Base-by-base conservation (phyloP, 2,329 filamentous ascomycete species). In the Aspergillus costaricaensis region DNA sequence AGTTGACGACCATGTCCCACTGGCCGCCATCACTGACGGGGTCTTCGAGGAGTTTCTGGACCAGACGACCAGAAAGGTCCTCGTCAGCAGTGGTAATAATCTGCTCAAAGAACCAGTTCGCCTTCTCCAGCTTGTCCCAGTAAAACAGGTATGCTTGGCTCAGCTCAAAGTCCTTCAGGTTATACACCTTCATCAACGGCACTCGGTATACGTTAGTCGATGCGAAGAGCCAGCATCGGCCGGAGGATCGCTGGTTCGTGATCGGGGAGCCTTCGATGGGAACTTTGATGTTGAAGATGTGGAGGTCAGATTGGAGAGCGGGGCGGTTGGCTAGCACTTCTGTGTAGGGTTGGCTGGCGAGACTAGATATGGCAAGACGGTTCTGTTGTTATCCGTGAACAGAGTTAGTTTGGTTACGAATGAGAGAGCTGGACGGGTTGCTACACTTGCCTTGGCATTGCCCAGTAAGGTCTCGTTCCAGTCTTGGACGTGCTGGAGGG, bases 61-160 rank as follows among this genome's bases (percentile, higher is more conserved):
- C 83, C 4, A 96, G 77, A 9, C 92, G 81, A 21, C 87, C 84
- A 65, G 93, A 90, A 1, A 96, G 82, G 36, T 88, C 86, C 68
- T 92, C 83, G 55, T 81, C 80, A 0, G 86, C 83, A 0, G 92
- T 96, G 64, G 91, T 87, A 58, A 96, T 85, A 62, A 94, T 86
- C 70, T 91, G 89, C 77, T 96, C 91, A 17, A 96, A 83, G 79
- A 96, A 96, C 81, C 86, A 96, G 76, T 96, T 96, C 8, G 89
- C 84, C 77, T 96, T 96, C 76, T 96, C 92, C 19, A 96, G 85
- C 79, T 96, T 96, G 76, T 96, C 92, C 89, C 90, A 96, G 83
- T 92, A 96, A 79, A 94, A 96, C 4, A 96, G 83, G 70, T 96
- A 96, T 1, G 88, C 83, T 77, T 96, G 92, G 30, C 89, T 92